phyloP scores from a whole-genome alignment of 139 green algal species.

The Pycnococcus provasolii region DNA sequence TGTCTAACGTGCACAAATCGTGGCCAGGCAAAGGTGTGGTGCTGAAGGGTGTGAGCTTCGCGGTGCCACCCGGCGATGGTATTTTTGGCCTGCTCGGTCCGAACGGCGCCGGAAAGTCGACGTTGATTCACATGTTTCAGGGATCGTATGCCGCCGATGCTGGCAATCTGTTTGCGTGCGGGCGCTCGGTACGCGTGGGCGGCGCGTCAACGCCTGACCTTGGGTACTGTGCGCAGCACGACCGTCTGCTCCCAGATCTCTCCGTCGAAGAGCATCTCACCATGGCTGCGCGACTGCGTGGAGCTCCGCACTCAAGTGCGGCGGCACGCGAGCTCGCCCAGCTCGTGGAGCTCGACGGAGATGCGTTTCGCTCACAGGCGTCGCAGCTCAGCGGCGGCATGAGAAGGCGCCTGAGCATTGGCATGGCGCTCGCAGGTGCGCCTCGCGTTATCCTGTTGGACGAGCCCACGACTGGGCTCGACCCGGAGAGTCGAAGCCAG shows the following conservation, averaged over 20 bases:
- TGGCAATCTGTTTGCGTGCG: too few relatives aligned
- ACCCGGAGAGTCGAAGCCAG: conserved; percentile 10
- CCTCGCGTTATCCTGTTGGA: conserved; percentile 33
- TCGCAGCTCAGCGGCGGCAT: conserved; percentile 19
- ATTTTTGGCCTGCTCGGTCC: too few relatives aligned
- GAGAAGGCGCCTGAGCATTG: conserved; percentile 25
- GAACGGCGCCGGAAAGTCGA: too few relatives aligned
- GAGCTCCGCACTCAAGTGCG: neutral
- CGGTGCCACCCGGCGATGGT: too few relatives aligned
- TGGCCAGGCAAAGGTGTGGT: too few relatives aligned
- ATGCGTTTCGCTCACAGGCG: conserved; percentile 4
- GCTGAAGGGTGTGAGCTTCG: too few relatives aligned
- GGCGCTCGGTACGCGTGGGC: too few relatives aligned
- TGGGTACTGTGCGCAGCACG: neutral
- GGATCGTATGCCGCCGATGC: too few relatives aligned
- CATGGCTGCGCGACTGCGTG: neutral
- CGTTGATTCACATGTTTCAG: too few relatives aligned
- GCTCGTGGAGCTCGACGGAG: conserved; percentile 4
- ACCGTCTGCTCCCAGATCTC: neutral
- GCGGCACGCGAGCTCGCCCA: neutral
- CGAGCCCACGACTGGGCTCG: conserved; percentile 32
- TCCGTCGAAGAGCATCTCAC: neutral
- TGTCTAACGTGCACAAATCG: too few relatives aligned
- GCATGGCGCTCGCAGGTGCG: conserved; percentile 29
- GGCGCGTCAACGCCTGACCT: neutral